Evolutionary conservation across 2,329 filamentous ascomycete species (phyloP).

Genomic region (Cordyceps militaris): DNA sequence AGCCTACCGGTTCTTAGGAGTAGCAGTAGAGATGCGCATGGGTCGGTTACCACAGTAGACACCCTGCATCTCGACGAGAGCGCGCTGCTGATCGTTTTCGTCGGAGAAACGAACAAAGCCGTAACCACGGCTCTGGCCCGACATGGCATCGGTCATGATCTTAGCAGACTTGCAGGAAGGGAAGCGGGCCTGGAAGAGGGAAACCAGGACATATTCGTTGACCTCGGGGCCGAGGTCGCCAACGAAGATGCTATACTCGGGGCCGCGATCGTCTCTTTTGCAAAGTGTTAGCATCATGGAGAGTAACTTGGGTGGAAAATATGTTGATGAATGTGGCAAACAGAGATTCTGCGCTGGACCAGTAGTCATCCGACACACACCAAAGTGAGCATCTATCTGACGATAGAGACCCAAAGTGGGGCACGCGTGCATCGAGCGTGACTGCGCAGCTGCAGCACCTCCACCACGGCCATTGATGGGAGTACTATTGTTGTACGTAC

Average conservation of each 20-base stretch:
- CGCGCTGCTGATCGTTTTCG: conserved; percentile 91
- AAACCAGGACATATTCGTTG: conserved; percentile 96
- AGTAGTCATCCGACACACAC: not conserved
- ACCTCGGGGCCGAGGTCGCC: conserved; percentile 96
- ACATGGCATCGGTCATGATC: conserved; percentile 99
- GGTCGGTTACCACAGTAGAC: conserved; percentile 98
- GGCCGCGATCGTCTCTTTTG: conserved; percentile 81
- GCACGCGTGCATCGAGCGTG: not conserved
- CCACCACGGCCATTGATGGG: not conserved
- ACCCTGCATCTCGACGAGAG: conserved; percentile 95
- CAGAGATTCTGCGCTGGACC: not conserved
- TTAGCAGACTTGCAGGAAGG: conserved; percentile 98
- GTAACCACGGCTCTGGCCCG: conserved; percentile 93
- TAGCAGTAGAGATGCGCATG: conserved; percentile 97
- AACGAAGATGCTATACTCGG: conserved; percentile 96
- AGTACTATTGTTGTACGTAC: conserved; percentile 38
- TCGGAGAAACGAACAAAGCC: conserved; percentile 97
- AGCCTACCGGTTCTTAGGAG: conserved; percentile 77
- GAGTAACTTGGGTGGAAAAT: not conserved
- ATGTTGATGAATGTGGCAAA: conserved; percentile 6
- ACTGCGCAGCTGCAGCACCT: not conserved
- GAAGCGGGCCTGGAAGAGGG: conserved; percentile 93
- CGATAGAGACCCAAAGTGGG: conserved; percentile 7
- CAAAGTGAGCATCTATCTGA: conserved; percentile 5
- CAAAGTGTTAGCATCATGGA: conserved; percentile 2